Evolutionary conservation across 768 basidiomycete genomes (phyloP).

Genomic region (Amanita fuliginea): DNA sequence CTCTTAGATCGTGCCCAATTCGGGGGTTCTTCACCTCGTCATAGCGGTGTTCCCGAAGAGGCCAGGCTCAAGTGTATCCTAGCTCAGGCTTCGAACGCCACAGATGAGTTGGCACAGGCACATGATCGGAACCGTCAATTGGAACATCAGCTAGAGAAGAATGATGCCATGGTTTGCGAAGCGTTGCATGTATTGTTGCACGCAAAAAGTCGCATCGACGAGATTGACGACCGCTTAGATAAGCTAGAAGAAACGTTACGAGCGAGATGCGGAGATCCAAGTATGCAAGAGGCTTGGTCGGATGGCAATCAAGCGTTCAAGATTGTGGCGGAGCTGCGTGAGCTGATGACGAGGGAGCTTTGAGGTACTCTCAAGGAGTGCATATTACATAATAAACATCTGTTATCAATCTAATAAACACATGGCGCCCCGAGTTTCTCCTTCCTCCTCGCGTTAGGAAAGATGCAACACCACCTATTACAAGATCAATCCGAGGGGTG

Average conservation of each 20-base stretch:
- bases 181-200: slow-evolving; percentile 2
- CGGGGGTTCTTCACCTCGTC: no score
- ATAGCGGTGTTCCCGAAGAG: not conserved
- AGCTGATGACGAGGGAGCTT: not conserved
- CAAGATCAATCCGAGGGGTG: no score
- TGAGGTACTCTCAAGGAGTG: no score
- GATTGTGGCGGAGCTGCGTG: not conserved
- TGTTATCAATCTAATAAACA: no score
- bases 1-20: not conserved
- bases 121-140: not conserved
- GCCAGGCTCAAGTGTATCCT: not conserved
- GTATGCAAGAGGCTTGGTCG: no score
- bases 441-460: no score
- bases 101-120: not conserved
- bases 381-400: no score
- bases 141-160: slow-evolving; percentile 5
- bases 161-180: slow-evolving; percentile 2
- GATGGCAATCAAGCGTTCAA: not conserved
- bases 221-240: not conserved
- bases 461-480: no score
- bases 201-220: not conserved
- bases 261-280: no score
- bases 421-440: no score
- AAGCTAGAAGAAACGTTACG: not conserved
- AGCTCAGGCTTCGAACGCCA: not conserved